Conservation (phyloP, 495 filamentous ascomycete species). For the Podospora australis region DNA sequence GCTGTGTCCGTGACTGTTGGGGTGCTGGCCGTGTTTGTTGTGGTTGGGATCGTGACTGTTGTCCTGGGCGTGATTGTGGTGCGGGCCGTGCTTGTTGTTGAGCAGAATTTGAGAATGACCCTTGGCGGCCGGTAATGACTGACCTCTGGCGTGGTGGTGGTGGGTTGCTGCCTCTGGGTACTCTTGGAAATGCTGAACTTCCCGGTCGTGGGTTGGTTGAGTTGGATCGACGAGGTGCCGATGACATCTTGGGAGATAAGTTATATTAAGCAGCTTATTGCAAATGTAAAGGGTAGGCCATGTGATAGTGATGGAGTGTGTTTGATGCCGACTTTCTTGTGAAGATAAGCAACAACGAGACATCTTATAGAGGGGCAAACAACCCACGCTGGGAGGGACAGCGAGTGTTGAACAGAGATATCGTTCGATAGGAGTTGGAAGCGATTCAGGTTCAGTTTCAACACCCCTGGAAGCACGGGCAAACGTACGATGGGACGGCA, state of each 20-base stretch:
- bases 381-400: background rate
- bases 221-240: slow-evolving; percentile 11
- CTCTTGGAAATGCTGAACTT: slow-evolving; percentile 13
- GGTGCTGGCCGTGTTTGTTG: background rate
- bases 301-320: background rate
- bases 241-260: background rate
- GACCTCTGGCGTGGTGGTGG: background rate
- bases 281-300: too few species aligned
- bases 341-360: background rate
- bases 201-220: slow-evolving; percentile 22
- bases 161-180: background rate
- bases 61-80: background rate
- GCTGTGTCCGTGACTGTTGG: background rate
- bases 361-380: too few species aligned
- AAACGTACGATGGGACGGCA: slow-evolving; percentile 12
- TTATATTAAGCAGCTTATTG: too few species aligned
- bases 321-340: background rate
- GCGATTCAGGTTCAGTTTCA: slow-evolving; percentile 19
- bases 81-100: background rate
- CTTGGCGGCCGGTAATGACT: background rate
- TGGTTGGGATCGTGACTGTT: background rate
- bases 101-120: background rate
- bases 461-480: slow-evolving; percentile 5
- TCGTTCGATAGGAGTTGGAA: slow-evolving; percentile 7
- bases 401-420: background rate